Evolutionary conservation across 768 basidiomycete species (phyloP).

Genomic region (Podaxis sp.): DNA sequence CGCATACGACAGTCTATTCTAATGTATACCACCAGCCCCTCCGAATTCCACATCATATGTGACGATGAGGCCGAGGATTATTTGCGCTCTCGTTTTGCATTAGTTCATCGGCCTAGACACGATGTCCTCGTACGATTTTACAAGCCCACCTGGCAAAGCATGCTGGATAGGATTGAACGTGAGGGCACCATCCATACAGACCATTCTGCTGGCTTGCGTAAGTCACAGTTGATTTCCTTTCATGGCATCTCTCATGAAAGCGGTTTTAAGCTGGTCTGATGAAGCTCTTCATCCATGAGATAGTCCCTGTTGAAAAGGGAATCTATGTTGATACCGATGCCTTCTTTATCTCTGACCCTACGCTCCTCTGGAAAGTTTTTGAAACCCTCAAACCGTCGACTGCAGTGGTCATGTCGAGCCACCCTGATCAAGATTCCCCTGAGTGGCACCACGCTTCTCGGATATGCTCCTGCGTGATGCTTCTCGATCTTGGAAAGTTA

Average conservation of each 20-base stretch:
- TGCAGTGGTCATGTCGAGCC: slow-evolving; percentile 42
- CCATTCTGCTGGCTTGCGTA: slow-evolving; percentile 47
- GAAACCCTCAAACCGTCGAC: slow-evolving; percentile 29
- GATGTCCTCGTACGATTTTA: slow-evolving; percentile 41
- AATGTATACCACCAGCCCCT: slow-evolving; percentile 35
- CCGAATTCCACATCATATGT: slow-evolving; percentile 44
- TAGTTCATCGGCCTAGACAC: slow-evolving; percentile 36
- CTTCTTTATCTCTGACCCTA: slow-evolving; percentile 45
- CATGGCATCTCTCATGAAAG: not conserved
- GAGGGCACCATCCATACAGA: slow-evolving; percentile 45
- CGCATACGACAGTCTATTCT: slow-evolving; percentile 29
- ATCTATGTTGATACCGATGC: slow-evolving; percentile 55
- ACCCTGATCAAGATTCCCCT: slow-evolving; percentile 36
- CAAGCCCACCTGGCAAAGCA: slow-evolving; percentile 35
- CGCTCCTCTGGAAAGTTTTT: slow-evolving; percentile 44
- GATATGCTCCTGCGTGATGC: slow-evolving; percentile 53
- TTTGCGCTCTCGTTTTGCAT: slow-evolving; percentile 35
- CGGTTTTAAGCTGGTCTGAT: slow-evolving; percentile 41
- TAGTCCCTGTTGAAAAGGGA: slow-evolving; percentile 44
- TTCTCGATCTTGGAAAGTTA: slow-evolving; percentile 46
- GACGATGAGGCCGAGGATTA: slow-evolving; percentile 39
- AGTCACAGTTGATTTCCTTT: slow-evolving; percentile 21
- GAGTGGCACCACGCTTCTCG: slow-evolving; percentile 45
- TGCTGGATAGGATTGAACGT: slow-evolving; percentile 41
- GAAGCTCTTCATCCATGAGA: slow-evolving; percentile 54